A percentile compares a stretch with the other conserved stretches of the same genome.
phyloP scores from a whole-genome alignment of 225 moss, liverwort and hornwort genomes.

The Thuidium tamariscinum region DNA sequence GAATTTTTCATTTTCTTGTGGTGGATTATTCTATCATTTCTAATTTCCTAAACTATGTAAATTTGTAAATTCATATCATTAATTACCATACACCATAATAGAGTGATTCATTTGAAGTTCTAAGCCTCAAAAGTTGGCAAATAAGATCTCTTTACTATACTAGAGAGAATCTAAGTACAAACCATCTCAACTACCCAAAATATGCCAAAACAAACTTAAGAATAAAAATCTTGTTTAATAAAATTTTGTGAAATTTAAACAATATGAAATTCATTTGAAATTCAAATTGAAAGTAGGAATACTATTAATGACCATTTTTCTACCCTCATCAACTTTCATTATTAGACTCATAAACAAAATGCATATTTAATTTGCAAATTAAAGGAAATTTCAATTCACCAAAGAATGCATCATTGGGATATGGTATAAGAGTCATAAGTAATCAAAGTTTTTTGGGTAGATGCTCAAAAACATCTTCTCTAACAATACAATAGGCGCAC shows the following conservation, averaged over 20 bases:
- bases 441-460: neutral
- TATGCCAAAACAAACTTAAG: neutral
- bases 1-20: too few relatives aligned
- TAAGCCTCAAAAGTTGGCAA: neutral
- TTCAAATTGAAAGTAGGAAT: too few relatives aligned
- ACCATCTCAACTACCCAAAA: neutral
- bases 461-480: neutral
- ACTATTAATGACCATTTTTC: neutral
- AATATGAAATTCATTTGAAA: too few relatives aligned
- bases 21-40: too few relatives aligned
- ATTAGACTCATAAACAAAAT: neutral
- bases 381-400: neutral
- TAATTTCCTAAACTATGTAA: too few relatives aligned
- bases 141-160: neutral
- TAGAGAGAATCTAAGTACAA: neutral
- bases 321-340: neutral
- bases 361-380: neutral
- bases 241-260: too few relatives aligned
- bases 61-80: too few relatives aligned
- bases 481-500: too few relatives aligned
- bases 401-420: neutral
- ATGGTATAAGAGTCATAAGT: accelerated
- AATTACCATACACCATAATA: too few relatives aligned
- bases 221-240: neutral
- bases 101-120: too few relatives aligned